These are phyloP conservation scores for Pseudotsuga menziesii DNA, from an alignment of 75 land plant genomes.

Conservation along the genomic window DNA sequence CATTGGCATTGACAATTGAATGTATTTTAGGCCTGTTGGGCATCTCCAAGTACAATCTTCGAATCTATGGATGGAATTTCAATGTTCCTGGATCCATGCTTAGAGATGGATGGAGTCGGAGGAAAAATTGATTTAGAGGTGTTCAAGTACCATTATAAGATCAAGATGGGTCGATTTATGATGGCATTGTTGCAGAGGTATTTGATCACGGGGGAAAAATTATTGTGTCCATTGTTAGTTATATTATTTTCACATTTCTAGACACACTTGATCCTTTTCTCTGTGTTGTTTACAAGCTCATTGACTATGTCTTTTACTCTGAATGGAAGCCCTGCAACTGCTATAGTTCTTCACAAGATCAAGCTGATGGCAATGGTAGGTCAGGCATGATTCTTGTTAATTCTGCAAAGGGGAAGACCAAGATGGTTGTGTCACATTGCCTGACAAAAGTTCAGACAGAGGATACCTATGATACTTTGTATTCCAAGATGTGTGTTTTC, in stretches of 20 bases:
- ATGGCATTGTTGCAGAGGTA: no score
- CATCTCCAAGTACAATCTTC: no score
- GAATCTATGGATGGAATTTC: no score
- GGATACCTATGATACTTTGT: constrained; percentile 68
- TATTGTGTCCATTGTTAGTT: constrained; percentile 26
- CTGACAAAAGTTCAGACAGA: constrained; percentile 52
- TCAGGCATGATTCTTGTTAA: constrained; percentile 49
- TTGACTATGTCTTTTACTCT: constrained; percentile 61
- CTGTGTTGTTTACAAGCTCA: constrained; percentile 52
- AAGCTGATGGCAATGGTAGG: constrained; percentile 28
- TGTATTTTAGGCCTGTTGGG: no score
- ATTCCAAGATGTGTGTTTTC: constrained; percentile 36
- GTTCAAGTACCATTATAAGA: no score
- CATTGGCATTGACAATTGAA: no score
- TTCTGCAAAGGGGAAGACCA: constrained; percentile 31
- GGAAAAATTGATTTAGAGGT: no score
- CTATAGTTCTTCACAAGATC: constrained; percentile 24
- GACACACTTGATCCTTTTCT: constrained; percentile 70
- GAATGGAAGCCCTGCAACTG: constrained; percentile 81
- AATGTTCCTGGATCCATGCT: no score
- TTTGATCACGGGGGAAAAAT: no score
- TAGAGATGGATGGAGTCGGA: no score
- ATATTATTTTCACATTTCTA: constrained; percentile 56
- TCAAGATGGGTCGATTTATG: no score
- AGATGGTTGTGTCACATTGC: constrained; percentile 31